A percentile compares a stretch with the other conserved stretches of the same genome.
phyloP scores from a whole-genome alignment of 208 protist genomes.

The Angomonas deanei region DNA sequence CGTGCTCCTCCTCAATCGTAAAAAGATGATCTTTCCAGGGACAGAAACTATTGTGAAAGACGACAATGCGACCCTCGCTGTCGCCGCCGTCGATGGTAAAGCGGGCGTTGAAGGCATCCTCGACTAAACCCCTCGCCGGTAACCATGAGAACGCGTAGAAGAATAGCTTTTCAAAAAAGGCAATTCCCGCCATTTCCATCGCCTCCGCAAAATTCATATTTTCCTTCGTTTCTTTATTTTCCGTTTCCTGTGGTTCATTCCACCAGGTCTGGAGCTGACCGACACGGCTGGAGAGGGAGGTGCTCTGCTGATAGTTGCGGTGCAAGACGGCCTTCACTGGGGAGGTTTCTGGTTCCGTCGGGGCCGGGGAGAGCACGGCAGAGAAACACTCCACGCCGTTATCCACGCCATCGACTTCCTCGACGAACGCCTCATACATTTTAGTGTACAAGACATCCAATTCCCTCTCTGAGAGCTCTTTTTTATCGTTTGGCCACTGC shows the following conservation, averaged over 20 bases:
- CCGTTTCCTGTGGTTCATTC: conserved; percentile 57
- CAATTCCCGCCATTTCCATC: conserved; percentile 71
- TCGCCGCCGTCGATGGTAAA: conserved; percentile 30
- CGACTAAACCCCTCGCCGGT: conserved; percentile 85
- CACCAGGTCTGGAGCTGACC: conserved; percentile 81
- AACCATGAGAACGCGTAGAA: conserved; percentile 88
- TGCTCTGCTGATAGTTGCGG: conserved; percentile 72
- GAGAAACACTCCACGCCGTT: conserved; percentile 89
- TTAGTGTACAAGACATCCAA: conserved; percentile 74
- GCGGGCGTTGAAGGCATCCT: conserved; percentile 51
- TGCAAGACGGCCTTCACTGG: conserved; percentile 21
- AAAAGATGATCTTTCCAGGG: conserved; percentile 95
- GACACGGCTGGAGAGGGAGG: conserved; percentile 78
- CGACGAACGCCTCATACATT: conserved; percentile 88
- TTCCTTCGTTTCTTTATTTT: conserved; percentile 9
- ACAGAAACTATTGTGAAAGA: conserved; percentile 72
- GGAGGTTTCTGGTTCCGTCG: too few species aligned
- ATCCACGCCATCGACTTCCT: conserved; percentile 93
- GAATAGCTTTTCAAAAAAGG: conserved; percentile 85
- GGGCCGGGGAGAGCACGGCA: too few species aligned
- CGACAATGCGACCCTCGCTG: conserved; percentile 77
- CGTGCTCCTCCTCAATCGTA: conserved; percentile 73
- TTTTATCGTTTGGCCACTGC: conserved; percentile 22
- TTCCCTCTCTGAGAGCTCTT: conserved; percentile 29
- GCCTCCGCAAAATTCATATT: conserved; percentile 82